Conservation (phyloP, 176 grass and related monocot genomes). For the Calamus simplicifolius region DNA sequence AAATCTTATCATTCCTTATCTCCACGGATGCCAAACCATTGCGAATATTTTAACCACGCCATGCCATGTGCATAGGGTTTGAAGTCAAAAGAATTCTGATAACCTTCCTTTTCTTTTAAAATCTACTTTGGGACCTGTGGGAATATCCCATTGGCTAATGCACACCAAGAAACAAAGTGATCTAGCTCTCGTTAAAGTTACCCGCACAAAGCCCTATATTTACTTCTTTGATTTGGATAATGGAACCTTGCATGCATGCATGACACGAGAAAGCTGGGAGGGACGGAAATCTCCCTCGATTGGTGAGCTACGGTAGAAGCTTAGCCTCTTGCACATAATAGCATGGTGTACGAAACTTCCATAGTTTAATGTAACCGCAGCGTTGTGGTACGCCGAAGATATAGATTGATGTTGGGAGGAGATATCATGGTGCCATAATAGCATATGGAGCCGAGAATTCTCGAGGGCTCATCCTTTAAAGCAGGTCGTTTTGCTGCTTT, state of each 20-base stretch:
- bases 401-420: constrained; percentile 1
- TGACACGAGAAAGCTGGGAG: not conserved
- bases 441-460: not conserved
- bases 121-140: constrained; percentile 1
- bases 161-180: not conserved
- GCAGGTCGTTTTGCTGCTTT: not conserved
- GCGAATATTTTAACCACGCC: not conserved
- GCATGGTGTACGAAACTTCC: not conserved
- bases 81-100: not conserved
- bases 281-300: not conserved
- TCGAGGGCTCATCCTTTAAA: not conserved
- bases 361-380: not conserved
- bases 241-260: not conserved
- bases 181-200: not conserved
- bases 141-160: not conserved
- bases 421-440: constrained; percentile 2
- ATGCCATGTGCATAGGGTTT: not conserved
- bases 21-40: not conserved
- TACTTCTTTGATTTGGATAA: not conserved
- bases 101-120: not conserved
- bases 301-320: not conserved
- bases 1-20: not conserved
- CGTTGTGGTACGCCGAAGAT: too few relatives aligned
- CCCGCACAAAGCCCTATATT: not conserved
- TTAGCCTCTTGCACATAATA: not conserved